phyloP scores from a whole-genome alignment of 75 land plant species.

The Pseudotsuga menziesii region DNA sequence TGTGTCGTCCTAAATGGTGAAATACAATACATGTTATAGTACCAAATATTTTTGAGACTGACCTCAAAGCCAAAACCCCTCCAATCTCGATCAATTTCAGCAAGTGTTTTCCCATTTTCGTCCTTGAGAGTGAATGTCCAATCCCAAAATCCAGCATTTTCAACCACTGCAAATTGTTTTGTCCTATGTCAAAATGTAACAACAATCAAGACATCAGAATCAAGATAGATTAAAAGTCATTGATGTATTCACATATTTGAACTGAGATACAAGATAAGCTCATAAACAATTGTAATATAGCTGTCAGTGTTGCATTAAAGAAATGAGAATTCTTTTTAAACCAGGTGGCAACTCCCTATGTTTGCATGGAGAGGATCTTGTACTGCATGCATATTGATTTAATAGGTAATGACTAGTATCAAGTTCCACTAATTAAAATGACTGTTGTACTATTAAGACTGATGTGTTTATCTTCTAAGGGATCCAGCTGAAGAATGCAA shows the following conservation, averaged over 20 bases:
- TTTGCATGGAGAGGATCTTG: not conserved
- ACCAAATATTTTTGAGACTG: slow-evolving; percentile 5
- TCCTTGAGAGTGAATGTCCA: slow-evolving; percentile 98
- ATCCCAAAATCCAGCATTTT: slow-evolving; percentile 98
- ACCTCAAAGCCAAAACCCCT: slow-evolving; percentile 98
- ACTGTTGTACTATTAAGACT: not conserved
- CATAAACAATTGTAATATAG: not conserved
- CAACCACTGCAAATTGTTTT: slow-evolving; percentile 90
- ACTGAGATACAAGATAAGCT: not conserved
- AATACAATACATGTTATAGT: not conserved
- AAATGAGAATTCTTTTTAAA: not conserved
- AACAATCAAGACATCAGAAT: too few relatives aligned
- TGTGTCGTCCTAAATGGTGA: not conserved
- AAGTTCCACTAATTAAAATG: not conserved
- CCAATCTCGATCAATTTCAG: slow-evolving; percentile 92
- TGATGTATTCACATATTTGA: too few relatives aligned
- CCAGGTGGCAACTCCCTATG: not conserved
- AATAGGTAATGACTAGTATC: not conserved
- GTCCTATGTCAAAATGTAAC: slow-evolving; percentile 34
- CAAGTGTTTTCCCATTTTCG: slow-evolving; percentile 61
- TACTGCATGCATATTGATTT: not conserved
- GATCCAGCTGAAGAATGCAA: not conserved
- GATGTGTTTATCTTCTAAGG: not conserved
- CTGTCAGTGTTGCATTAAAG: not conserved
- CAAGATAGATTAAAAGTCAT: too few relatives aligned